Evolutionary conservation across 495 filamentous ascomycete genomes (phyloP), one percentile per base, ranked within the genome.

Genomic region (Parathielavia hyrcaniae): DNA sequence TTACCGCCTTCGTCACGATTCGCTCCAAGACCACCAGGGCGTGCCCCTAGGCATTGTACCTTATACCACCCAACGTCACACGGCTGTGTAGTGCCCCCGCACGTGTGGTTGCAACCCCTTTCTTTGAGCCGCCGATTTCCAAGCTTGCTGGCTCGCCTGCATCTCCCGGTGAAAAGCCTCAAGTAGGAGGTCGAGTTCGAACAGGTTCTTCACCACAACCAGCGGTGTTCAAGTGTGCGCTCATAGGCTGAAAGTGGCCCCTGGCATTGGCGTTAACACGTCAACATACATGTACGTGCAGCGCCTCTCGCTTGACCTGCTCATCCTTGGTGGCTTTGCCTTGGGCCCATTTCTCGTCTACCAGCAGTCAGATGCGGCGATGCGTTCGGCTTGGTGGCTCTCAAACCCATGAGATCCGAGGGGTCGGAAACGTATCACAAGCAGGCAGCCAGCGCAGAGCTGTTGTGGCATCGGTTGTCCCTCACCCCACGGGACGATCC

Each of bases 281-380:
- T 62, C 61, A 52, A 64, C 61, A 40, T 62, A 72, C 69, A 71
- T 72, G 66, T 6, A 30, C 26, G 26, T 30, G 26, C 57, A 66
- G 63, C 66, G 71, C 69, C 63, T 69, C 72, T 73, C 69, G 71
- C 69, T 73, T 70, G 69, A 74, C 67, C 65, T 69, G 58, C 63
- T 57, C 26, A 30, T 2, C 6, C 26, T 6, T 30, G 26, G 26
- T 30, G 26, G 26, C 6, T 30, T 30, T 2, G 6, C 6, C 26
- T 6, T 6, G 26, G 3, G 26, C 26, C 26, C 26, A 6, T 6
- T 30, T 30, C 26, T 30, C 26, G 26, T 30, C 26, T 2, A 6
- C 26, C 26, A 30, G 26, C 26, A 30, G 48, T 30, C 13, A 17
- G 16, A 48, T 48, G 46, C 16, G 46, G 46, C 32, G 10, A 38